phyloP scores from a whole-genome alignment of 116 monocot genomes.

The Zostera marina region DNA sequence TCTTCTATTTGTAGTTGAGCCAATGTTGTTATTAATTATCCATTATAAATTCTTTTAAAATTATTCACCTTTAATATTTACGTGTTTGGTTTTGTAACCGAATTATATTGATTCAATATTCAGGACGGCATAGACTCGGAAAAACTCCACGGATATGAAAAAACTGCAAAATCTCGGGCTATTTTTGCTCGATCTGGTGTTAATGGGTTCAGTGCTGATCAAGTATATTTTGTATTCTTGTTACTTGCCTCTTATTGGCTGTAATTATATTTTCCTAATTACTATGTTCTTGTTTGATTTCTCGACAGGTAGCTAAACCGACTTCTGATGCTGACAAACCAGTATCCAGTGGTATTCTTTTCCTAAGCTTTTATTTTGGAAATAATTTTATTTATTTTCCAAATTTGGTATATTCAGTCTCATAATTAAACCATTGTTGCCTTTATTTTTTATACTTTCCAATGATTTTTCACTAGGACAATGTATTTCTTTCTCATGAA shows the following conservation, averaged over 20 bases:
- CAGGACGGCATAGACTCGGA: conserved; percentile 73
- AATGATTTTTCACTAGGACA: too few species aligned
- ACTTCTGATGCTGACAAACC: conserved; percentile 56
- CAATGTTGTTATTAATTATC: background rate
- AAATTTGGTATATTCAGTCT: background rate
- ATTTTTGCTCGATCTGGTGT: conserved; percentile 55
- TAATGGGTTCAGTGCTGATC: conserved; percentile 75
- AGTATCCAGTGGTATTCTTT: conserved; percentile 36
- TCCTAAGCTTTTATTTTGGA: background rate
- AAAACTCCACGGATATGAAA: conserved; percentile 54
- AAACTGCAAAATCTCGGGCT: conserved; percentile 50
- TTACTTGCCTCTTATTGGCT: background rate
- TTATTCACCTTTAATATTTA: background rate
- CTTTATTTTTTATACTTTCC: too few species aligned
- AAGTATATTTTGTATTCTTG: conserved; percentile 19
- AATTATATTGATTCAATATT: conserved; percentile 4
- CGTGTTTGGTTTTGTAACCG: background rate
- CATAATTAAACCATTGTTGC: too few species aligned
- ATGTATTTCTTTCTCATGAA: too few species aligned
- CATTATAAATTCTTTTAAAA: background rate
- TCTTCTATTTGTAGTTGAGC: background rate
- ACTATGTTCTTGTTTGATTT: conserved; percentile 2
- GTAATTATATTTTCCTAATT: background rate
- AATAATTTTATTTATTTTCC: background rate
- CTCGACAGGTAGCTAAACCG: conserved; percentile 42